Evolutionary conservation across 257 asterid genomes (phyloP), one percentile per base, ranked within the genome.

Genomic region (Avicennia marina): DNA sequence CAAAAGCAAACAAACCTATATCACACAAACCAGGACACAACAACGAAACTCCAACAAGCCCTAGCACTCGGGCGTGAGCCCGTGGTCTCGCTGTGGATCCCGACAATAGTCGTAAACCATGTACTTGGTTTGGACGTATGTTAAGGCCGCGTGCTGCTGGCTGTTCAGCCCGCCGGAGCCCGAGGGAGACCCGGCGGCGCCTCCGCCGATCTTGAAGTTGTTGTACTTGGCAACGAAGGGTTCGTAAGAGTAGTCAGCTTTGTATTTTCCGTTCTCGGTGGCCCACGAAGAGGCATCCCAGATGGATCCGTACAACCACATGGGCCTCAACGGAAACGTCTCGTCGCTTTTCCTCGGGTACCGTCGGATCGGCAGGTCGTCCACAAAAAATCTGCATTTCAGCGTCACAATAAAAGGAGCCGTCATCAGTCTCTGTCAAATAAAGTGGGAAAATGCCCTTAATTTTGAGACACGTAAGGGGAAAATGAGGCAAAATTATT

Each of bases 251-350:
- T 90, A 90, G 26, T 90, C 86, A 0, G 85, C 95, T 59, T 70
- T 84, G 83, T 82, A 84, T 62, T 60, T 74, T 10, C 98, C 98
- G 11, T 80, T 58, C 40, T 87, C 98, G 0, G 98, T 91, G 60
- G 98, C 98, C 98, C 98, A 91, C 0, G 95, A 69, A 1, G 98
- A 91, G 20, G 98, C 98, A 41, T 91, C 98, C 98, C 98, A 91
- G 6, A 91, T 78, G 0, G 98, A 87, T 0, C 95, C 98, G 34
- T 91, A 85, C 41, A 78, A 57, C 68, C 77, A 81, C 95, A 91
- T 69, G n/a, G 94, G 90, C 69, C 96, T 68, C 4, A 26, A 4
- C 0, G 98, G 98, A 57, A 87, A 91, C 9, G 96, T 79, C 0
- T 63, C 86, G n/a, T 87, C 94, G 56, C 77, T 76, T 57, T 79